phyloP scores from a whole-genome alignment of 2,329 filamentous ascomycete species.

The Alternaria rosae region DNA sequence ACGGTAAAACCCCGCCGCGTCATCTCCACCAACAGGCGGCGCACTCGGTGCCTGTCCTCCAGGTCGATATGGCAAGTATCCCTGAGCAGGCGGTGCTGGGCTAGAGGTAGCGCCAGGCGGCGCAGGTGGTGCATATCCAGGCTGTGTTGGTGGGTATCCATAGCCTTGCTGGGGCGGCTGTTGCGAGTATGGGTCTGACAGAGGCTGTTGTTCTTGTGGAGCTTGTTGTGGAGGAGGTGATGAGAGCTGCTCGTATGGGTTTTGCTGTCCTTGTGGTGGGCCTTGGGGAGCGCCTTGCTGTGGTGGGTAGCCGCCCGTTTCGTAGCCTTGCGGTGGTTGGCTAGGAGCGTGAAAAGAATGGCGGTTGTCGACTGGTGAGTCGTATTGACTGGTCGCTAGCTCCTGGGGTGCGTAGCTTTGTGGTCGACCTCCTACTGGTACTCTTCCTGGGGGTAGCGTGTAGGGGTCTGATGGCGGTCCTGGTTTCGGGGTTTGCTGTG shows the following conservation, averaged over 20 bases:
- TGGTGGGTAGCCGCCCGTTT: constrained; percentile 35
- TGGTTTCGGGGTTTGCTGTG: constrained; percentile 42
- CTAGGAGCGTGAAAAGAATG: constrained; percentile 47
- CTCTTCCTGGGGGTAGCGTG: constrained; percentile 47
- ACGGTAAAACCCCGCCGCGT: constrained; percentile 36
- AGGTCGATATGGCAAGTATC: constrained; percentile 47
- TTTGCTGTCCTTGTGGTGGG: constrained; percentile 27
- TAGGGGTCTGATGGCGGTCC: constrained; percentile 46
- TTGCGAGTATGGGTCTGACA: constrained; percentile 40
- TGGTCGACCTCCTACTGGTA: constrained; percentile 42
- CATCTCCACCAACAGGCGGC: constrained; percentile 42
- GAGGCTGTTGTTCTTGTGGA: constrained; percentile 32
- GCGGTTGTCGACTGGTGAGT: constrained; percentile 56
- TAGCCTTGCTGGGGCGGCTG: constrained; percentile 35
- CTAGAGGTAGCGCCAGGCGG: constrained; percentile 36
- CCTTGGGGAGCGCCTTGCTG: constrained; percentile 28
- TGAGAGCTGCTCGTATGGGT: constrained; percentile 38
- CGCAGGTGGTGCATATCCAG: constrained; percentile 42
- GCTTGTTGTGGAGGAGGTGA: constrained; percentile 36
- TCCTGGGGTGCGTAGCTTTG: constrained; percentile 56
- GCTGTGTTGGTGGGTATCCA: constrained; percentile 44
- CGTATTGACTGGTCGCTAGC: constrained; percentile 56
- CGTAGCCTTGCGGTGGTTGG: constrained; percentile 35
- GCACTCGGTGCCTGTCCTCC: constrained; percentile 40
- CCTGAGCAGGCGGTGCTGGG: constrained; percentile 32